Conservation (phyloP, 768 basidiomycete species). For the Trametes punicea region DNA sequence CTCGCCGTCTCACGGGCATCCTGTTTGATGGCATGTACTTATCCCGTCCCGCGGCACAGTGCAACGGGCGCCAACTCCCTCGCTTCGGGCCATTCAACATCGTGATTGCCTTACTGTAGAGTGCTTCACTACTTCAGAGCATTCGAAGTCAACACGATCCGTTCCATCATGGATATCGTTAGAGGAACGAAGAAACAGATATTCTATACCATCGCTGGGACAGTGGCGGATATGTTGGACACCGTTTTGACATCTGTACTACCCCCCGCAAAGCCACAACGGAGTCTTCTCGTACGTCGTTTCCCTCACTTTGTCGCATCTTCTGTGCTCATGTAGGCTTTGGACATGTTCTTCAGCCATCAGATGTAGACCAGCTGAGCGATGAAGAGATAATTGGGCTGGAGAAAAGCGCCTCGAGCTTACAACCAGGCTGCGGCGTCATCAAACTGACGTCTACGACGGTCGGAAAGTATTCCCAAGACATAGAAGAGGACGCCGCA, state of each 20-base stretch:
- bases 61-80: too few species aligned
- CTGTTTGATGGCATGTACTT: too few species aligned
- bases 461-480: neutral
- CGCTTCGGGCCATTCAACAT: too few species aligned
- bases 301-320: neutral
- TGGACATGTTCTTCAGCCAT: neutral
- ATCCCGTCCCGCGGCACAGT: too few species aligned
- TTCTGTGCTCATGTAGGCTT: too few species aligned
- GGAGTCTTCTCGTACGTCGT: too few species aligned
- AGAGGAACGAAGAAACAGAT: neutral
- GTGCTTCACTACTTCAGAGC: too few species aligned
- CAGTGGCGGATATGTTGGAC: neutral
- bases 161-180: neutral
- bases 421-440: neutral
- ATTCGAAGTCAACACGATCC: too few species aligned
- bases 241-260: neutral
- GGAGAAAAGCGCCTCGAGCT: neutral
- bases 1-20: too few species aligned
- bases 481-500: slow-evolving; percentile 1
- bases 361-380: slow-evolving; percentile 2
- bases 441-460: neutral
- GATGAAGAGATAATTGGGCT: slow-evolving; percentile 1
- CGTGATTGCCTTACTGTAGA: too few species aligned
- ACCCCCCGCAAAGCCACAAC: too few species aligned
- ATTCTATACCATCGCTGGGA: neutral